Percentiles rank a stretch among this genome's conserved stretches.
phyloP scores from a whole-genome alignment of 2,329 filamentous ascomycete genomes.

The Plectosphaerella cucumerina region DNA sequence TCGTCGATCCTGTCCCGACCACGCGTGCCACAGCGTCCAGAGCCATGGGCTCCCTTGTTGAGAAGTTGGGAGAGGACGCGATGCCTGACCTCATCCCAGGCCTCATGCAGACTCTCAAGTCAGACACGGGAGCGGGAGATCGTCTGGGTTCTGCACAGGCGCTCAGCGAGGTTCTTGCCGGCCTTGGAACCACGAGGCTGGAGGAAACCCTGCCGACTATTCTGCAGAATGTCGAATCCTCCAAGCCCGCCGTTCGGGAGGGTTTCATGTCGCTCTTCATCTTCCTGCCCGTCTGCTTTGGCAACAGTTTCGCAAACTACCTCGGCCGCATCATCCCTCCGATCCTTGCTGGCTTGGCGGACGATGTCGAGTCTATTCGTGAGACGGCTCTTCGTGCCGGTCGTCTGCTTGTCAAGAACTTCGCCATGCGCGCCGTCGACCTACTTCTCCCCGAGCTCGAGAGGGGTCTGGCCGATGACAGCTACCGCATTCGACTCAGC shows the following conservation, averaged over 20 bases:
- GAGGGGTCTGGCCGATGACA: conserved; percentile 94
- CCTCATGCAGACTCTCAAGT: conserved; percentile 96
- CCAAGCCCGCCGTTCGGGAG: conserved; percentile 86
- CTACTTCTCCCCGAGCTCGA: conserved; percentile 91
- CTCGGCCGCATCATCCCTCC: conserved; percentile 93
- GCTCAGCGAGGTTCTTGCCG: conserved; percentile 91
- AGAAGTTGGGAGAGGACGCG: conserved; percentile 96
- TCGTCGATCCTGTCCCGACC: conserved; percentile 93
- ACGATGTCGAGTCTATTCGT: conserved; percentile 93
- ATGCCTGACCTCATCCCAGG: conserved; percentile 95
- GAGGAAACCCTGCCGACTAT: conserved; percentile 97
- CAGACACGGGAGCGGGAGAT: conserved; percentile 93
- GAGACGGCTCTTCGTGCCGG: conserved; percentile 95
- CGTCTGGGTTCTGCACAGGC: conserved; percentile 94
- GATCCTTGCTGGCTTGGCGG: conserved; percentile 88
- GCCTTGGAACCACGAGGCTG: conserved; percentile 83
- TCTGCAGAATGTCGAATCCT: conserved; percentile 89
- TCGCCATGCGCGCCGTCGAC: conserved; percentile 91
- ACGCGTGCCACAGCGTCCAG: conserved; percentile 95
- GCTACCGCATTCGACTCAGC: conserved; percentile 94
- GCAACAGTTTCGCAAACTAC: conserved; percentile 96
- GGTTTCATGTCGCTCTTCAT: conserved; percentile 99
- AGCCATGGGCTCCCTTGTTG: conserved; percentile 90
- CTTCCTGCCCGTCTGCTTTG: conserved; percentile 97
- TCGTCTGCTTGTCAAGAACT: conserved; percentile 95